phyloP scores from a whole-genome alignment of 257 asterid species.

The Nicotiana tabacum region DNA sequence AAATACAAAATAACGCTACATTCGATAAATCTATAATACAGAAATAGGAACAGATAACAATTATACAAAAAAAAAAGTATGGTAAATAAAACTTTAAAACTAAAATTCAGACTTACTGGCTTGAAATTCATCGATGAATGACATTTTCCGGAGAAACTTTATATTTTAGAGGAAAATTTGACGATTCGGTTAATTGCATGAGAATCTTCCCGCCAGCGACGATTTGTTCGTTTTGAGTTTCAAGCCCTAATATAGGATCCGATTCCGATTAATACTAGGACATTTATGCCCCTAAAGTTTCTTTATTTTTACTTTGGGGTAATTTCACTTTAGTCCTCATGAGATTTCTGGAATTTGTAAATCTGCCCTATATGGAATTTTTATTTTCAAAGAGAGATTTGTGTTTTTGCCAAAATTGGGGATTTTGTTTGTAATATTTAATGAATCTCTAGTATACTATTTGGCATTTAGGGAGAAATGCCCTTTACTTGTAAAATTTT shows the following conservation, averaged over 20 bases:
- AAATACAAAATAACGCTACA: too few relatives aligned
- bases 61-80: not conserved
- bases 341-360: not conserved
- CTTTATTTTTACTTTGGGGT: not conserved
- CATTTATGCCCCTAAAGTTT: not conserved
- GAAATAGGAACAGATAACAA: not conserved
- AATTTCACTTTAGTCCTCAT: not conserved
- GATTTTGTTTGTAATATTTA: too few relatives aligned
- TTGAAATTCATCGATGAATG: constrained; percentile 83
- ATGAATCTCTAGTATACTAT: too few relatives aligned
- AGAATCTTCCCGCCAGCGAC: not conserved
- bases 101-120: constrained; percentile 34
- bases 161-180: too few relatives aligned
- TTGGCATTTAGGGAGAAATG: too few relatives aligned
- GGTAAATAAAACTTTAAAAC: not conserved
- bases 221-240: constrained; percentile 16
- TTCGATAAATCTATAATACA: not conserved
- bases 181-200: too few relatives aligned
- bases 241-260: constrained; percentile 26
- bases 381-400: not conserved
- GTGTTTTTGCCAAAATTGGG: too few relatives aligned
- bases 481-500: too few relatives aligned
- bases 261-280: not conserved
- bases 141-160: constrained; percentile 30
- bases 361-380: not conserved